These are phyloP conservation scores for Cytospora chrysosperma DNA, from an alignment of 2,329 filamentous ascomycete species.

Conservation along the genomic window DNA sequence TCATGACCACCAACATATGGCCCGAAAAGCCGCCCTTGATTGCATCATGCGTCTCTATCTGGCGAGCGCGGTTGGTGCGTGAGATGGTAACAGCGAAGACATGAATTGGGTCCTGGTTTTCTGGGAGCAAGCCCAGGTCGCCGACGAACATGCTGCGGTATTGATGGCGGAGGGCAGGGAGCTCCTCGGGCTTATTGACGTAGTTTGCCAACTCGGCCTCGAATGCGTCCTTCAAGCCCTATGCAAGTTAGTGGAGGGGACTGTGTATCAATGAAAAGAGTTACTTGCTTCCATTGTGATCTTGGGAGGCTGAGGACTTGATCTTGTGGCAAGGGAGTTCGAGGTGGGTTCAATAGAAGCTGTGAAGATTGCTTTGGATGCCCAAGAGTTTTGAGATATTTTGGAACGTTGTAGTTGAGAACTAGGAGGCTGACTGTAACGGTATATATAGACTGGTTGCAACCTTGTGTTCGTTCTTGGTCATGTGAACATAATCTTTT, in stretches of 20 bases:
- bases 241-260: not conserved
- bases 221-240: not conserved
- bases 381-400: too few species aligned
- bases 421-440: too few species aligned
- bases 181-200: not conserved
- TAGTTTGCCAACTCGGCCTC: not conserved
- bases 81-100: not conserved
- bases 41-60: not conserved
- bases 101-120: not conserved
- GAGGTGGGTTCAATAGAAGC: too few species aligned
- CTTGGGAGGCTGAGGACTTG: not conserved
- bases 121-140: too few species aligned
- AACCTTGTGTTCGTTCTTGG: too few species aligned
- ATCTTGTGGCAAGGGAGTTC: not conserved
- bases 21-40: not conserved
- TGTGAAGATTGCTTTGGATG: too few species aligned
- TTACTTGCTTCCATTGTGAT: not conserved
- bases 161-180: not conserved
- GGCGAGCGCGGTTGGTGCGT: not conserved
- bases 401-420: too few species aligned
- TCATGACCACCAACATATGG: not conserved
- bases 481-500: too few species aligned
- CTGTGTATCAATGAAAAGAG: not conserved
- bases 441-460: too few species aligned
- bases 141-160: not conserved